Percentiles rank a stretch among this genome's conserved stretches.
These are phyloP conservation scores for Chalara sp. DNA, from an alignment of 2,329 filamentous ascomycete species.

Conservation along the genomic window DNA sequence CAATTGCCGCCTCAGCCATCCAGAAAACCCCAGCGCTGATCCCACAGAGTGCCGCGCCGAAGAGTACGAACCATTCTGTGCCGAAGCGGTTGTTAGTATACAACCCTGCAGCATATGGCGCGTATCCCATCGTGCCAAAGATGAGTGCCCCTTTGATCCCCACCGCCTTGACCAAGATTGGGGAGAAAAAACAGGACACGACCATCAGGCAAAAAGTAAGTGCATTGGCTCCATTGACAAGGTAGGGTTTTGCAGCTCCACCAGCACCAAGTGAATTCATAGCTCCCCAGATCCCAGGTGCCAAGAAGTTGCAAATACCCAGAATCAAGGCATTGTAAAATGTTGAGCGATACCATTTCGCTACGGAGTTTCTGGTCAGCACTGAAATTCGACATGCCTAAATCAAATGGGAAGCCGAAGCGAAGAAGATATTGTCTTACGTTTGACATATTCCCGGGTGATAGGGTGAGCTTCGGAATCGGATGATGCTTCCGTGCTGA, in stretches of 20 bases:
- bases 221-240: slow-evolving; percentile 63
- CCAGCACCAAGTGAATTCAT: slow-evolving; percentile 71
- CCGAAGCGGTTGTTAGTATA: slow-evolving; percentile 69
- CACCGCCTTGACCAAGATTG: slow-evolving; percentile 56
- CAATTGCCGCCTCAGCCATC: slow-evolving; percentile 69
- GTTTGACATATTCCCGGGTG: slow-evolving; percentile 8
- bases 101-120: slow-evolving; percentile 63
- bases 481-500: background rate
- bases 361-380: slow-evolving; percentile 1
- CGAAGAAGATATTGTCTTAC: slow-evolving; percentile 1
- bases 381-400: background rate
- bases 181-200: slow-evolving; percentile 59
- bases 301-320: slow-evolving; percentile 63
- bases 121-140: slow-evolving; percentile 66
- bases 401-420: background rate
- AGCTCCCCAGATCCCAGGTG: slow-evolving; percentile 65
- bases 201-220: slow-evolving; percentile 70
- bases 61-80: slow-evolving; percentile 59
- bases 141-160: slow-evolving; percentile 66
- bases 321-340: slow-evolving; percentile 68
- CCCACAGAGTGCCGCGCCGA: slow-evolving; percentile 35
- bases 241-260: slow-evolving; percentile 54
- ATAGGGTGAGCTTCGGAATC: slow-evolving; percentile 14
- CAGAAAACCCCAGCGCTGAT: slow-evolving; percentile 61
- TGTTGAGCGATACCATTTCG: slow-evolving; percentile 63